Evolutionary conservation across 306 rosid species (phyloP), one percentile per base, ranked within the genome.

Genomic region (Quercus gilva): DNA sequence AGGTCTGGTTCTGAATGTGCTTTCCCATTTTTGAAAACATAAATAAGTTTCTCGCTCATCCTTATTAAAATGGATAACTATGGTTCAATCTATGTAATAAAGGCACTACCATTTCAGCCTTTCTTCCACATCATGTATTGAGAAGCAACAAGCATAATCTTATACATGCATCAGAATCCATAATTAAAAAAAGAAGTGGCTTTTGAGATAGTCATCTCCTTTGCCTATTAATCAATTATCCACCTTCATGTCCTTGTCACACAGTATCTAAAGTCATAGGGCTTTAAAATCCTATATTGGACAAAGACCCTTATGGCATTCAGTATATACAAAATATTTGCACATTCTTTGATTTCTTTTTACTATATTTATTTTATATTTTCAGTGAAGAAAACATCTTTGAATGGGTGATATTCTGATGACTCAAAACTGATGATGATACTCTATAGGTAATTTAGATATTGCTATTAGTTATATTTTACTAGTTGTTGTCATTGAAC

Each of bases 91-190:
- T 63, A 28, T 29, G 37, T 28, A 63, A 15, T 11, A 65, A 65
- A 31, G 70, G 20, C 49, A 31, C 43, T 65, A 41, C 71, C 71
- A 65, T 65, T 65, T 31, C 71, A 65, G 71, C 71, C 45, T 65
- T 31, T 29, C 23, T 65, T 31, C 71, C 71, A 7, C 21, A 23
- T 5, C 28, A 65, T 28, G 71, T 65, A 31, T 17, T 28, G 15
- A 65, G 49, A 28, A 18, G 49, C 23, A 17, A 60, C 13, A 25
- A 14, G 71, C 49, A 65, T 65, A 4, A 25, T 60, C 67, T 60
- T 60, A 60, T 29, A 65, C 45, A 26, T 61, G 68, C 71, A 65
- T 29, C 71, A 65, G 49, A 2, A 15, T 20, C 28, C 29, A 10
- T 13, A 25, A 5, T 60, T 9, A 23, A 12, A 60, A 12, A 25